A percentile compares a stretch with the other conserved stretches of the same genome.
These are phyloP conservation scores for Trypanosoma platydactyli DNA, from an alignment of 208 protist species.

Conservation along the genomic window DNA sequence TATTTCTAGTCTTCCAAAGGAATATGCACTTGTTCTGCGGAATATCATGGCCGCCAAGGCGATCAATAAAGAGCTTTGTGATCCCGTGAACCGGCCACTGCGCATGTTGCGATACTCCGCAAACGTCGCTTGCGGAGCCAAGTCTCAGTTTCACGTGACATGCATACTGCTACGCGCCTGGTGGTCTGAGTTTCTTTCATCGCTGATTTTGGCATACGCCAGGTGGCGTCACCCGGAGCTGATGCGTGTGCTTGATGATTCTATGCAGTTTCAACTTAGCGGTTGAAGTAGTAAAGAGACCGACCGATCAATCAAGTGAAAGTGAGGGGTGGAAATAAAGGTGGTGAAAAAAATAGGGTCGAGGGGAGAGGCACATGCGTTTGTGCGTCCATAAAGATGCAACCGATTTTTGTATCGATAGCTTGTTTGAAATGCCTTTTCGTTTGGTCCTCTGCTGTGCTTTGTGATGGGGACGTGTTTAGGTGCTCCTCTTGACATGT, in stretches of 20 bases:
- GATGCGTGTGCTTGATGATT: constrained; percentile 41
- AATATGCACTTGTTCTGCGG: constrained; percentile 88
- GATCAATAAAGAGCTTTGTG: constrained; percentile 79
- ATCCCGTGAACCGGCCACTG: constrained; percentile 71
- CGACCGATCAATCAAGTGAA: no score
- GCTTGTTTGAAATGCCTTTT: background rate
- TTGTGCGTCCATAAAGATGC: background rate
- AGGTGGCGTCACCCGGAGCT: constrained; percentile 68
- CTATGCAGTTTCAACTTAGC: constrained; percentile 42
- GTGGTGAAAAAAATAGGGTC: no score
- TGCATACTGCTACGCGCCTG: constrained; percentile 53
- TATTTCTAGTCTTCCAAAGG: constrained; percentile 71
- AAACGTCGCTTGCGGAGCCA: constrained; percentile 32
- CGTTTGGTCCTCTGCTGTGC: background rate
- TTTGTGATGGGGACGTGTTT: no score
- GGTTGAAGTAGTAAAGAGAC: no score
- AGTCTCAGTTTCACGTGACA: constrained; percentile 33
- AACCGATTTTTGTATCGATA: background rate
- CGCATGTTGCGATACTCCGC: constrained; percentile 83
- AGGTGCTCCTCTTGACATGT: background rate
- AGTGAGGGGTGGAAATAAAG: background rate
- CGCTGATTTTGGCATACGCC: constrained; percentile 49
- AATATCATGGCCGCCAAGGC: constrained; percentile 87
- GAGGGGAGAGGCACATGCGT: background rate
- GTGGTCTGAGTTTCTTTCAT: constrained; percentile 51